Evolutionary conservation across 1,284 basidiomycete species (phyloP).

Genomic region (Sporisorium scitamineum): DNA sequence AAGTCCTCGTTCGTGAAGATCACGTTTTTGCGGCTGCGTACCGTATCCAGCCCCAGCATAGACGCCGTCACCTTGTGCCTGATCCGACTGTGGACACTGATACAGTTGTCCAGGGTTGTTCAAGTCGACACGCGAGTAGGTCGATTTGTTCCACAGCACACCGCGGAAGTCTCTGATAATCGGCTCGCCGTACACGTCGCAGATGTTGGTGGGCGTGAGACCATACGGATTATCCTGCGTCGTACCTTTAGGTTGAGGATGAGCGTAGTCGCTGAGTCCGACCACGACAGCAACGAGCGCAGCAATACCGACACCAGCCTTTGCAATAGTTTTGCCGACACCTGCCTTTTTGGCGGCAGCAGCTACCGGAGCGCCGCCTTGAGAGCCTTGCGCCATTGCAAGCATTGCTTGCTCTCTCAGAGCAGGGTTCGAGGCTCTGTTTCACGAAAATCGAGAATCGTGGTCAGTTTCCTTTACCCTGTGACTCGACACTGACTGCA

Average conservation of each 20-base stretch:
- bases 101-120: constrained; percentile 20
- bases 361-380: neutral
- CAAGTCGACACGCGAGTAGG: constrained; percentile 15
- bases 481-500: too few relatives aligned
- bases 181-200: constrained; percentile 23
- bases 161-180: constrained; percentile 30
- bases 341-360: neutral
- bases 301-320: constrained; percentile 7
- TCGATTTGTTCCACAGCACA: constrained; percentile 37
- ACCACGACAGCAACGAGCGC: constrained; percentile 11
- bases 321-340: neutral
- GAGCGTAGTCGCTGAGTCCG: constrained; percentile 19
- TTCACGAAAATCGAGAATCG: neutral
- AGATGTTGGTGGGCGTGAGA: constrained; percentile 10
- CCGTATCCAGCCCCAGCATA: neutral
- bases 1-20: neutral
- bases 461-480: neutral
- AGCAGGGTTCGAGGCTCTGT: constrained; percentile 21
- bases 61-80: neutral
- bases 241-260: constrained; percentile 19
- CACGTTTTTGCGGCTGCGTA: constrained; percentile 21
- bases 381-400: constrained; percentile 1
- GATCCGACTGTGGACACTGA: constrained; percentile 7
- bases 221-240: constrained; percentile 36
- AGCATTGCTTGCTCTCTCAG: constrained; percentile 15